phyloP scores from a whole-genome alignment of 1,139 yeast species.

The Saccharomyces hybrid region DNA sequence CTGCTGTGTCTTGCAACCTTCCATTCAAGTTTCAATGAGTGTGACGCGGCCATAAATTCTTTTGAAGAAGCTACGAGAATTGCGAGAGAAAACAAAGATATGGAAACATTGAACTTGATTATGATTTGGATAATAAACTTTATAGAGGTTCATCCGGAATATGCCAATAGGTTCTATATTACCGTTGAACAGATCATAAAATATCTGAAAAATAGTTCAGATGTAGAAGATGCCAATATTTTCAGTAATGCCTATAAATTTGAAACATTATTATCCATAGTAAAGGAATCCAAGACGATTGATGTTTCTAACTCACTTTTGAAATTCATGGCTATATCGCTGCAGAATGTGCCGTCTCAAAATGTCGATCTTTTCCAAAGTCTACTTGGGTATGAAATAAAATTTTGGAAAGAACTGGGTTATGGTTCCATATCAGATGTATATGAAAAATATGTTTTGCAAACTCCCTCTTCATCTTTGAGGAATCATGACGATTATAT shows the following conservation, averaged over 20 bases:
- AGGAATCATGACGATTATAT: background rate
- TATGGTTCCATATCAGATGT: conserved; percentile 8
- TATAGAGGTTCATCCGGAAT: conserved; percentile 56
- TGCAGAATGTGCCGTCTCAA: conserved; percentile 11
- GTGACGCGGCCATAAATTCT: conserved; percentile 66
- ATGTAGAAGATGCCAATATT: conserved; percentile 16
- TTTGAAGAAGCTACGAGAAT: conserved; percentile 83
- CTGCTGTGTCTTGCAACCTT: conserved; percentile 68
- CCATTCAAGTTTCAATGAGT: conserved; percentile 70
- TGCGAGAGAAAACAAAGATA: conserved; percentile 79
- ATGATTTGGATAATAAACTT: conserved; percentile 73
- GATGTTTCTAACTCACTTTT: conserved; percentile 18
- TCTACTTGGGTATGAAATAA: conserved; percentile 4
- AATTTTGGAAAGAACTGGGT: conserved; percentile 16
- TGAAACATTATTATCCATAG: conserved; percentile 21
- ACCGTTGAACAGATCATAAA: conserved; percentile 53
- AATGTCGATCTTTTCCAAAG: conserved; percentile 9
- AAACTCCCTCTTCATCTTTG: background rate
- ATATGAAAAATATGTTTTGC: conserved; percentile 6
- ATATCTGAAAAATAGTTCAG: conserved; percentile 40
- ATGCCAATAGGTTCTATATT: conserved; percentile 39
- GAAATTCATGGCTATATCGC: conserved; percentile 18
- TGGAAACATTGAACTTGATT: conserved; percentile 64
- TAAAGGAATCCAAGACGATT: conserved; percentile 15
- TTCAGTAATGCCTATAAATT: conserved; percentile 27